Conservation (phyloP, 2,329 filamentous ascomycete species). For the Alternaria gaisen region DNA sequence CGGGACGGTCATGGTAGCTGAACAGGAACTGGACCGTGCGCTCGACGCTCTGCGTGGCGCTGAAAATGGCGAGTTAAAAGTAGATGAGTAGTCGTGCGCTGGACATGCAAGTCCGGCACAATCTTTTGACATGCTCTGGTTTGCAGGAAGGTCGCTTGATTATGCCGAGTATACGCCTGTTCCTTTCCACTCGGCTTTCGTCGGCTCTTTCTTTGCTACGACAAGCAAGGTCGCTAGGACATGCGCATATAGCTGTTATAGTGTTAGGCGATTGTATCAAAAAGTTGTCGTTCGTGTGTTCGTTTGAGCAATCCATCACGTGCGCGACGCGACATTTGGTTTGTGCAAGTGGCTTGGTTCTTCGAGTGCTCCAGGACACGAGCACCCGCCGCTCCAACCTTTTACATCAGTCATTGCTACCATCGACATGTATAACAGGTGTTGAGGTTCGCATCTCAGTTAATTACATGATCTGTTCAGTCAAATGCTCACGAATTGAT, state of each 20-base stretch:
- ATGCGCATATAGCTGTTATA: neutral
- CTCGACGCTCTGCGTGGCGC: slow-evolving; percentile 70
- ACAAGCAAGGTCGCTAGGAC: neutral
- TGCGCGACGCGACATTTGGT: neutral
- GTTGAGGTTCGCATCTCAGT: neutral
- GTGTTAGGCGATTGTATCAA: neutral
- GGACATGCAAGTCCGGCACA: neutral
- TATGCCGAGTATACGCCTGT: neutral
- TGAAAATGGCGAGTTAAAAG: slow-evolving; percentile 34
- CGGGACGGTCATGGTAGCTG: slow-evolving; percentile 85
- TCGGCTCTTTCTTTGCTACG: neutral
- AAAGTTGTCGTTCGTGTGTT: neutral
- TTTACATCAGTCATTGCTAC: too few relatives aligned
- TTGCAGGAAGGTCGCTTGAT: neutral
- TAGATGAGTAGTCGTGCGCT: neutral
- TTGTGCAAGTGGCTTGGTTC: neutral
- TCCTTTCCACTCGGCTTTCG: neutral
- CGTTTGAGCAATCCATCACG: neutral
- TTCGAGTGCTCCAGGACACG: neutral
- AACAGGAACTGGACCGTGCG: slow-evolving; percentile 76
- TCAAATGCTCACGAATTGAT: neutral
- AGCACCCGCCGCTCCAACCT: neutral
- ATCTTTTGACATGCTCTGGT: neutral
- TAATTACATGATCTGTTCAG: neutral
- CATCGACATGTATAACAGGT: neutral